Percentiles rank a stretch among this genome's conserved stretches.
Conservation (phyloP, 2,329 filamentous ascomycete species). For the Fusarium brachygibbosum region DNA sequence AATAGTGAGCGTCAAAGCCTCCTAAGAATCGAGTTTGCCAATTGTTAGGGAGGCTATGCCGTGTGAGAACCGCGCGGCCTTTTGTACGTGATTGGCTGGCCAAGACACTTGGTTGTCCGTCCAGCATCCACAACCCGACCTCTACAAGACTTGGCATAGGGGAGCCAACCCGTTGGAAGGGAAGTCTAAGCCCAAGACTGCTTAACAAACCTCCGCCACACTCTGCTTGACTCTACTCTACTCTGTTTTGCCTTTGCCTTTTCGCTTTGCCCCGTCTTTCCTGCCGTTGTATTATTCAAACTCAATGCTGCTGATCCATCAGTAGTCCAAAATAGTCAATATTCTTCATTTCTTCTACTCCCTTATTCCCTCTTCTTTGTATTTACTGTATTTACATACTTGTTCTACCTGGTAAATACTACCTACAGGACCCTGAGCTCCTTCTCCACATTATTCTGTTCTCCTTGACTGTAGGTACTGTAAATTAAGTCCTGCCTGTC, state of each 20-base stretch:
- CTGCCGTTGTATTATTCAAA: slow-evolving; percentile 22
- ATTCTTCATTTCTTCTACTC: background rate
- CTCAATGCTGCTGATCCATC: slow-evolving; percentile 26
- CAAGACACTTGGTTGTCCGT: slow-evolving; percentile 35
- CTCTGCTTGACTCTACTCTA: slow-evolving; percentile 28
- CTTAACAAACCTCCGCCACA: slow-evolving; percentile 35
- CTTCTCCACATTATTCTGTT: slow-evolving; percentile 26
- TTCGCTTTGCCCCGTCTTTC: background rate
- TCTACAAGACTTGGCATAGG: slow-evolving; percentile 26
- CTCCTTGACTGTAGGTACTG: slow-evolving; percentile 9
- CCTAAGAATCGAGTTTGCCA: background rate
- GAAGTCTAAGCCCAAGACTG: slow-evolving; percentile 9
- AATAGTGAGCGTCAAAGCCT: slow-evolving; percentile 5
- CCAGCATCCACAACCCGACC: slow-evolving; percentile 39
- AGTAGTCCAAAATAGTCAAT: slow-evolving; percentile 7
- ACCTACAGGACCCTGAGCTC: slow-evolving; percentile 5
- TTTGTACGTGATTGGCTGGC: slow-evolving; percentile 27
- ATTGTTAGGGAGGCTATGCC: slow-evolving; percentile 34
- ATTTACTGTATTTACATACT: slow-evolving; percentile 1
- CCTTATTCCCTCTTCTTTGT: background rate
- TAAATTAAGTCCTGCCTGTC: background rate
- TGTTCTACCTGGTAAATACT: slow-evolving; percentile 9
- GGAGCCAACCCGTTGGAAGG: slow-evolving; percentile 12
- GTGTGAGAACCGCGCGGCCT: slow-evolving; percentile 39
- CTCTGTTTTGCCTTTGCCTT: slow-evolving; percentile 28